A percentile compares a stretch with the other conserved stretches of the same genome.
Evolutionary conservation across 2,329 filamentous ascomycete genomes (phyloP).

Genomic region (Penicillium freii): DNA sequence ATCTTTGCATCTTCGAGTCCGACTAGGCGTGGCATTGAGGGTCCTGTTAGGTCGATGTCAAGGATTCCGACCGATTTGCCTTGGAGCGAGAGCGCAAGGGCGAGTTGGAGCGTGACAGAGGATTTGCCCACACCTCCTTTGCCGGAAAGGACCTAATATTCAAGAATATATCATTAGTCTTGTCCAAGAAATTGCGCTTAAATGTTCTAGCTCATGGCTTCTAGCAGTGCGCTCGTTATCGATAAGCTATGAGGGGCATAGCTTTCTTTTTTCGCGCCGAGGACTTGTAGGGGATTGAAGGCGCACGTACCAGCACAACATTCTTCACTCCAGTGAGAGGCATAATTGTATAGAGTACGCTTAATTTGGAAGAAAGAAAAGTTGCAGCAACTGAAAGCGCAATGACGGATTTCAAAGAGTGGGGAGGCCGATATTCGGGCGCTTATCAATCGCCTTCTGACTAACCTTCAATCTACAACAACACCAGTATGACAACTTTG

Average conservation of each 20-base stretch:
- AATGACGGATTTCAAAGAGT: conserved; percentile 11
- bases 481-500: neutral
- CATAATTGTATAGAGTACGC: conserved; percentile 27
- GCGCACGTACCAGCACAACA: conserved; percentile 40
- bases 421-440: conserved; percentile 23
- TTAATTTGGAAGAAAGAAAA: neutral
- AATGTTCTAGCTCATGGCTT: neutral
- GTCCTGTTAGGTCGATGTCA: conserved; percentile 93
- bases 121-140: conserved; percentile 99
- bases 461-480: conserved; percentile 9
- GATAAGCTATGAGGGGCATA: conserved; percentile 36
- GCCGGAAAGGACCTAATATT: conserved; percentile 71
- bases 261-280: conserved; percentile 6
- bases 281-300: neutral
- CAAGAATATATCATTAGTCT: neutral
- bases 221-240: conserved; percentile 33
- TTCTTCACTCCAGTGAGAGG: conserved; percentile 46
- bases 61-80: conserved; percentile 91
- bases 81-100: conserved; percentile 78
- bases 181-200: neutral
- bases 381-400: neutral
- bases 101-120: conserved; percentile 93
- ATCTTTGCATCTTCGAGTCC: conserved; percentile 87
- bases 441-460: conserved; percentile 30
- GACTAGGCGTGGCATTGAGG: conserved; percentile 93